These are phyloP conservation scores for Magnusiomyces fungicola DNA, from an alignment of 1,139 yeast species.

Conservation along the genomic window DNA sequence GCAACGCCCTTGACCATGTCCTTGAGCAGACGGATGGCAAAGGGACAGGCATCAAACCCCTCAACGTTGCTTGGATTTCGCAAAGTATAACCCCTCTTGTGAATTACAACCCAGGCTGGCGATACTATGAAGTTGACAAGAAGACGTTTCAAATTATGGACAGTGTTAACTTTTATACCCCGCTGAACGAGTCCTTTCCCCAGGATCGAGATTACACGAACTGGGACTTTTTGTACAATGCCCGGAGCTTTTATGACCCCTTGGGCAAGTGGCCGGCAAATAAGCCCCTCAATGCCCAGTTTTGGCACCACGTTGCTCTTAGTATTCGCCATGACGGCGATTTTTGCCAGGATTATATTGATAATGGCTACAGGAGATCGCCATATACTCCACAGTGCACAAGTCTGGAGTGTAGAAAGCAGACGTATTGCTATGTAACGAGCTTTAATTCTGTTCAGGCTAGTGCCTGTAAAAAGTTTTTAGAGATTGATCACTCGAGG, in stretches of 20 bases:
- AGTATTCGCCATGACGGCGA: slow-evolving; percentile 26
- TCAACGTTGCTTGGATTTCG: slow-evolving; percentile 56
- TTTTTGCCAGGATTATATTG: slow-evolving; percentile 38
- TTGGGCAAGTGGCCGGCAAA: slow-evolving; percentile 25
- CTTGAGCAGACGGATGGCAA: not conserved
- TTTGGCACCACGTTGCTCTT: slow-evolving; percentile 29
- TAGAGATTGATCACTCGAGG: too few relatives aligned
- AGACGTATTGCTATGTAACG: slow-evolving; percentile 26
- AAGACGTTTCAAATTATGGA: slow-evolving; percentile 56
- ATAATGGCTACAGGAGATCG: slow-evolving; percentile 45
- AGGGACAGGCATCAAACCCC: slow-evolving; percentile 37
- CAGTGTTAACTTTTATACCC: slow-evolving; percentile 45
- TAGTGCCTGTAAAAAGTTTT: too few relatives aligned
- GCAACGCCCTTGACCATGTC: slow-evolving; percentile 19
- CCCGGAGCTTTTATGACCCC: slow-evolving; percentile 25
- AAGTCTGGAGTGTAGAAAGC: slow-evolving; percentile 21
- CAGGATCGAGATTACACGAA: slow-evolving; percentile 16
- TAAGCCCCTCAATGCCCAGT: slow-evolving; percentile 27
- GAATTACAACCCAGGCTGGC: slow-evolving; percentile 60
- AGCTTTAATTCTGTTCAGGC: slow-evolving; percentile 14
- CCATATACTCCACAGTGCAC: slow-evolving; percentile 34
- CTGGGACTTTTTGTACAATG: slow-evolving; percentile 29
- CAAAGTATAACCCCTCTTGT: slow-evolving; percentile 60
- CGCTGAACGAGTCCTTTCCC: slow-evolving; percentile 38
- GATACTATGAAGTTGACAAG: slow-evolving; percentile 62